Base-by-base conservation (phyloP, 2,329 filamentous ascomycete species). In the Lasiodiplodia sp. region DNA sequence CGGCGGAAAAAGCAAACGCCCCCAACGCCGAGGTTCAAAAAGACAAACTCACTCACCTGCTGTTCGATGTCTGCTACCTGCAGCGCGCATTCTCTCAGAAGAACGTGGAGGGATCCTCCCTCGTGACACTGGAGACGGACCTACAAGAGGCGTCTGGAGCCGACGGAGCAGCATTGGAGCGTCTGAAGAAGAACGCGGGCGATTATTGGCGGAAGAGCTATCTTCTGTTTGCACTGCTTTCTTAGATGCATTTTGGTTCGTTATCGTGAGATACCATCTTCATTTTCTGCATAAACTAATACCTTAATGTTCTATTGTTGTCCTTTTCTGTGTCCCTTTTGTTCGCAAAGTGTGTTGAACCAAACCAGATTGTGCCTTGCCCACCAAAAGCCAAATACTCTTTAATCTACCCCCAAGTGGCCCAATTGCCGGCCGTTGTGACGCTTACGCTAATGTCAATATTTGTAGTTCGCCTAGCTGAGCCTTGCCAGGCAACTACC, bases 191-290 rank as follows among this genome's bases (percentile, higher is more conserved):
- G 78, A 83, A 85, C 18, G 88, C 92, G 6, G 83, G 85, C 56
- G 92, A 94, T 64, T 96, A 96, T 78, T 96, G 92, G 89, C 92
- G 91, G 82, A 88, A 91, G 74, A 96, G 92, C 12, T 90, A 87
- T 77, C 79, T 97, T 71, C 79, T 97, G 31, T 97, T 97, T 80
- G 93, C 92, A 2, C 81, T 97, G 68, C 80, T 97, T 71, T 64
- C 47, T 10, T 64, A 49, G 51, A 5, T 25, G 16, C 8, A 6
- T 64, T 6, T 18, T 23, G 5, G 11, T 38, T 28, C 51, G 47
- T 51, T 63, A 37, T 44, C 58, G 49, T 34, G 23, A 16, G n/a
- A 38, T 21, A 38, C 31, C 18, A 38, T 23, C n/a, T 14, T 38
- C 18, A 25, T 34, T 40, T n/a, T 7, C 55, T 21, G 34, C 14